Percentiles rank a stretch among this genome's conserved stretches.
Conservation (phyloP, 148 eudicot genomes). For the Simmondsia chinensis region DNA sequence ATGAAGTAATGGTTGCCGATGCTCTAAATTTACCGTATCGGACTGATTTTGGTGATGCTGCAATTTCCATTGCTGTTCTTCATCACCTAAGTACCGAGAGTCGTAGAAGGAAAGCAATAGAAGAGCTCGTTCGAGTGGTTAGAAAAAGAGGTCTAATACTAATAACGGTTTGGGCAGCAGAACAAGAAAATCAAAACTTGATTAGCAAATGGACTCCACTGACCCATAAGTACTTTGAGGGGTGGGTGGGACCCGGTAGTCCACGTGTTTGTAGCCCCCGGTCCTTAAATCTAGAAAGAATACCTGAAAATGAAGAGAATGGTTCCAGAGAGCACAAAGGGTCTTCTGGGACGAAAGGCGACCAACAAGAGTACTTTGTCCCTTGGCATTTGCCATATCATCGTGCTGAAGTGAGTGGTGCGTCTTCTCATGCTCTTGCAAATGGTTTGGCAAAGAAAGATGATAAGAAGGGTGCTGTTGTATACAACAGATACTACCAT, state of each 20-base stretch:
- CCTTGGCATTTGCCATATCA: conserved; percentile 99
- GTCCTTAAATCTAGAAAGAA: conserved; percentile 47
- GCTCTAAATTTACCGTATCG: conserved; percentile 90
- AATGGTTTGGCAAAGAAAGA: conserved; percentile 87
- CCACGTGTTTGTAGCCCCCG: conserved; percentile 55
- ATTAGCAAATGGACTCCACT: conserved; percentile 93
- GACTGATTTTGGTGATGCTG: conserved; percentile 77
- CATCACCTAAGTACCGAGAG: conserved; percentile 81
- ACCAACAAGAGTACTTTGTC: conserved; percentile 85
- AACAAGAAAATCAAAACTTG: conserved; percentile 75
- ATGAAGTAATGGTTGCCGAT: conserved; percentile 87
- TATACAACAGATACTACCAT: conserved; percentile 91
- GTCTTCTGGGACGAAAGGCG: conserved; percentile 15
- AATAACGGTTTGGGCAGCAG: conserved; percentile 96
- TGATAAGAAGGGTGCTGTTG: conserved; percentile 93
- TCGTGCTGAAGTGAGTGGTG: conserved; percentile 90
- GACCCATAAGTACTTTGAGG: conserved; percentile 58
- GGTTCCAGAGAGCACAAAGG: conserved; percentile 15
- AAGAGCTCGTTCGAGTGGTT: conserved; percentile 87
- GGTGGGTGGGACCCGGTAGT: conserved; percentile 86
- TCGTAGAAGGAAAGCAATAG: conserved; percentile 79
- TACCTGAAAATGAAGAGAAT: conserved; percentile 68
- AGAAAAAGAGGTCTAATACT: conserved; percentile 70
- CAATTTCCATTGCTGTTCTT: conserved; percentile 90
- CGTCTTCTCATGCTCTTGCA: conserved; percentile 67